phyloP scores from a whole-genome alignment of 106 monocot genomes.

The Dendrobium chrysotoxum region DNA sequence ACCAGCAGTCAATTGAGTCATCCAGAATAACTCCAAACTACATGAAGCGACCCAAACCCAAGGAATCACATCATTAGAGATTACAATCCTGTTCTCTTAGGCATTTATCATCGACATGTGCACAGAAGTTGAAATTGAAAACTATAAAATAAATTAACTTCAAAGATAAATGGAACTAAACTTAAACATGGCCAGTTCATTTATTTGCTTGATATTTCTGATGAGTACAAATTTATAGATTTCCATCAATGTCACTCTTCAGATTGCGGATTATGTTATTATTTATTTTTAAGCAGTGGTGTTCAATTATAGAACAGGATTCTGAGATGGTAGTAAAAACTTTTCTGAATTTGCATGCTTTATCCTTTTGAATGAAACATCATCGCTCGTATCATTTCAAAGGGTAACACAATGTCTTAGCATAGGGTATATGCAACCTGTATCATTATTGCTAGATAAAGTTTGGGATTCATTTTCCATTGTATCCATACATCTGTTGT shows the following conservation, averaged over 20 bases:
- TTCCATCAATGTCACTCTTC: background rate
- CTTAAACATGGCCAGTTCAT: background rate
- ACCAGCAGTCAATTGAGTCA: too few species aligned
- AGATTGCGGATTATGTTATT: background rate
- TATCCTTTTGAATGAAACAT: background rate
- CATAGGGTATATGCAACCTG: background rate
- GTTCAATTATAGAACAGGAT: background rate
- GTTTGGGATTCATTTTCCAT: background rate
- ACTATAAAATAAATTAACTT: background rate
- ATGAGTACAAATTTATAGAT: background rate
- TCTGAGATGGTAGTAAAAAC: background rate
- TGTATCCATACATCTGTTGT: background rate
- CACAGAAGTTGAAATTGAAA: background rate
- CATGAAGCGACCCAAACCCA: too few species aligned
- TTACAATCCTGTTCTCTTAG: too few species aligned
- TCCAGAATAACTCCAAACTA: too few species aligned
- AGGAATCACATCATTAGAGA: too few species aligned
- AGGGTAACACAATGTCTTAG: background rate
- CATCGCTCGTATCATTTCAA: background rate
- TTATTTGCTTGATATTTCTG: background rate
- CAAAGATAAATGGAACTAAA: background rate
- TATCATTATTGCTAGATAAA: background rate
- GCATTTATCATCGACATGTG: background rate
- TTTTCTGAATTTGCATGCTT: background rate
- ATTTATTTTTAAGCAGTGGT: background rate